A percentile compares a stretch with the other conserved stretches of the same genome.
These are phyloP conservation scores for Thermochaetoides dissita DNA, from an alignment of 2,329 filamentous ascomycete genomes.

Conservation along the genomic window DNA sequence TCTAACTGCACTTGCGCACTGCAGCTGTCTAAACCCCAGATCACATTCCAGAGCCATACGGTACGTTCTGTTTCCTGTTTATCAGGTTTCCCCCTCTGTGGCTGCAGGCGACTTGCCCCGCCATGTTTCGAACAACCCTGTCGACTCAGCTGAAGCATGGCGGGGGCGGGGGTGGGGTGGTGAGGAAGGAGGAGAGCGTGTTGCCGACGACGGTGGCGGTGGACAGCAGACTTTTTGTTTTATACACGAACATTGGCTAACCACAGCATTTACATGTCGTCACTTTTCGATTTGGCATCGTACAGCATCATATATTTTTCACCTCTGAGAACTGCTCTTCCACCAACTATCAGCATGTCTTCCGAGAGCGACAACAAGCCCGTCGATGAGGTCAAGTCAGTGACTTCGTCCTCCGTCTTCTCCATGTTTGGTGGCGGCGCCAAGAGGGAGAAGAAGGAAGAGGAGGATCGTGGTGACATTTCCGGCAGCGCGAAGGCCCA, in stretches of 20 bases:
- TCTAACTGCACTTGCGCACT: no score
- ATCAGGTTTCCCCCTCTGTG: background rate
- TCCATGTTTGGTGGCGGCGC: slow-evolving; percentile 97
- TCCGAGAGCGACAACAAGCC: slow-evolving; percentile 23
- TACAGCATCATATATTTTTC: slow-evolving; percentile 1
- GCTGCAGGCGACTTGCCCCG: background rate
- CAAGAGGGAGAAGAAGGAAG: slow-evolving; percentile 90
- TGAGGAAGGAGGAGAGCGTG: background rate
- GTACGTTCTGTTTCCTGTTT: slow-evolving; percentile 2
- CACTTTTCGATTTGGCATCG: no score
- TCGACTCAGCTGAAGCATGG: background rate
- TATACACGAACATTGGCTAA: no score
- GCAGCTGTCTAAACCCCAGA: background rate
- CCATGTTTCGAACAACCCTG: background rate
- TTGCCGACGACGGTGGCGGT: no score
- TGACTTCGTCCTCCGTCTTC: slow-evolving; percentile 60
- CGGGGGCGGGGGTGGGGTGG: background rate
- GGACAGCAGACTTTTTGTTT: no score
- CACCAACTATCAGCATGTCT: slow-evolving; percentile 18
- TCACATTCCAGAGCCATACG: slow-evolving; percentile 1
- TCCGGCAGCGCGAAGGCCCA: slow-evolving; percentile 80
- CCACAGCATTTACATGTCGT: no score
- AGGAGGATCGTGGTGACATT: slow-evolving; percentile 70
- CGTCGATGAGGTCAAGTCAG: slow-evolving; percentile 21
- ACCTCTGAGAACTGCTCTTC: background rate